Conservation (phyloP, 2,329 filamentous ascomycete species). For the Colletotrichum sp. region DNA sequence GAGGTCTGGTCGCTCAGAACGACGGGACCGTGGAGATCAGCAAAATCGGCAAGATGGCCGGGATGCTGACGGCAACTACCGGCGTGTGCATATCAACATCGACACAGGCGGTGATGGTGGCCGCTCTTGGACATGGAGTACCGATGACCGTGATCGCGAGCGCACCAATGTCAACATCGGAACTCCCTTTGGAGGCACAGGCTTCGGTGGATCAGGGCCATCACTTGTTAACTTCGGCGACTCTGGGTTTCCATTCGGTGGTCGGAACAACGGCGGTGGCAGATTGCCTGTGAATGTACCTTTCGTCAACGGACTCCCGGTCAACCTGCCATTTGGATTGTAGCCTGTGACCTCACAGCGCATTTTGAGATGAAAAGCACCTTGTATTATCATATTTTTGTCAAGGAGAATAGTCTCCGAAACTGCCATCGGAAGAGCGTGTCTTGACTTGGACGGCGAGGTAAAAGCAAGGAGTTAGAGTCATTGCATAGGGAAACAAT, state of each 20-base stretch:
- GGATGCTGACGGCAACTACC: neutral
- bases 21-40: neutral
- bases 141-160: neutral
- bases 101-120: slow-evolving; percentile 2
- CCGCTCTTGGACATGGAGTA: slow-evolving; percentile 2
- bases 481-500: neutral
- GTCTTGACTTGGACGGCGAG: neutral
- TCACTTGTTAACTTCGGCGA: neutral
- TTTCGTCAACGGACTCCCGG: neutral
- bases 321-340: slow-evolving; percentile 12
- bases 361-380: neutral
- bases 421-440: neutral
- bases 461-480: neutral
- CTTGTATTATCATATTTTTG: neutral
- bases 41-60: neutral
- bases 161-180: neutral
- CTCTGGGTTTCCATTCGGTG: neutral
- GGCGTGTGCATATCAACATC: slow-evolving; percentile 8
- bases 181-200: slow-evolving; percentile 1
- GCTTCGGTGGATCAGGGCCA: neutral
- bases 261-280: neutral
- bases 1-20: neutral
- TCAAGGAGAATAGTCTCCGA: neutral
- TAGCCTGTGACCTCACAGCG: neutral
- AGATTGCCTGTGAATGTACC: slow-evolving; percentile 3